Evolutionary conservation across 495 filamentous ascomycete species (phyloP), one percentile per base, ranked within the genome.

Genomic region (Penicillium longicatenatum): DNA sequence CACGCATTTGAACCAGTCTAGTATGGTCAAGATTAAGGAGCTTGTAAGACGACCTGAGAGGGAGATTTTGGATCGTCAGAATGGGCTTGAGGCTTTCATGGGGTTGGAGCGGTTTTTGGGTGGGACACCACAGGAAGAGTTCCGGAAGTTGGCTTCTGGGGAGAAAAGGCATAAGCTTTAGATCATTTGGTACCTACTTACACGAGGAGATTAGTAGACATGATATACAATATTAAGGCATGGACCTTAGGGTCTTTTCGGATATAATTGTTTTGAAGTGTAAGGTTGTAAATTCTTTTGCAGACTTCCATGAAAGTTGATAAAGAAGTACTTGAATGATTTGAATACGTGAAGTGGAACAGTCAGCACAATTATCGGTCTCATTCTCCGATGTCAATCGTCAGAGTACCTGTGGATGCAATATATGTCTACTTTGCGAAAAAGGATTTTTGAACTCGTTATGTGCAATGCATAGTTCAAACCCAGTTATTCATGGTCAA

Each of bases 131-230:
- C 90, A 97, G 79, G 80, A 85, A 70, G 89, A 97, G 79, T 97
- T 98, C 68, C 66, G 78, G 67, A 83, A 78, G 71, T 75, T 88
- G 64, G 84, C 82, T 14, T 77, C 74, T 61, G 86, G 86, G 44
- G 80, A 85, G 77, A 89, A 88, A 77, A 87, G 79, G 72, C 94
- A 98, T 82, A 98, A 98, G 78, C 75, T 98, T 67, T 96, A 48
- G 24, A 48, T 39, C 37, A 4, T 14, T 14, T 11, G 31, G 7
- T 4, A 26, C 26, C 7, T 26, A 26, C 26, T 26, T 26, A 26
- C 26, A 26, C 26, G 7, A 5, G 26, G 26, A 26, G 26, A 26
- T 26, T 35, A 9, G 31, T 35, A 35, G 7, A 35, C 12, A 35
- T 35, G 12, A 14, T 6, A 35, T 11, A 35, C 31, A 26, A 26